A percentile compares a stretch with the other conserved stretches of the same genome.
phyloP scores from a whole-genome alignment of 768 basidiomycete species.

The Strobilomyces confusus region DNA sequence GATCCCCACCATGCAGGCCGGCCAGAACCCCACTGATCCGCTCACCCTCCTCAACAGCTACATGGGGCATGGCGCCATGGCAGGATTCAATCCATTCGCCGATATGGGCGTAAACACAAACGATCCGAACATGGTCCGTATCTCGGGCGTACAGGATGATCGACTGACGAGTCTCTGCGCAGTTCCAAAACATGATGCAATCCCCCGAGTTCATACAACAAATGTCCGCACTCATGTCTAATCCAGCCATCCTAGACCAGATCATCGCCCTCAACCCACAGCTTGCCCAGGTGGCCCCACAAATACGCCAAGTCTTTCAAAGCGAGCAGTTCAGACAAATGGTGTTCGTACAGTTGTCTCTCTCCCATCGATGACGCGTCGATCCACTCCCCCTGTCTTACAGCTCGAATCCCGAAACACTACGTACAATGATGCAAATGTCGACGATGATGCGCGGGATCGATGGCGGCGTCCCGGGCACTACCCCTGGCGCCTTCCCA shows the following conservation, averaged over 20 bases:
- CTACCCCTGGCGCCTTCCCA: conserved; percentile 41
- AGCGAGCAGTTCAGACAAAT: conserved; percentile 71
- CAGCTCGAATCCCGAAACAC: conserved; percentile 72
- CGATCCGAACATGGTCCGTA: conserved; percentile 87
- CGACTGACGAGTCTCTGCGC: not conserved
- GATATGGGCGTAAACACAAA: conserved; percentile 88
- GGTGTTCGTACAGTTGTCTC: conserved; percentile 45
- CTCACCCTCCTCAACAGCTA: conserved; percentile 79
- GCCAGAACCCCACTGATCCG: conserved; percentile 85
- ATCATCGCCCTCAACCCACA: conserved; percentile 81
- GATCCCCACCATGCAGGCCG: conserved; percentile 84
- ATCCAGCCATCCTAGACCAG: conserved; percentile 87
- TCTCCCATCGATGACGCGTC: not conserved
- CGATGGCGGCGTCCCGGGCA: conserved; percentile 35
- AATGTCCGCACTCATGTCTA: conserved; percentile 82
- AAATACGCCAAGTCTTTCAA: conserved; percentile 75
- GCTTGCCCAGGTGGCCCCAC: conserved; percentile 69
- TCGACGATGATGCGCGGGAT: conserved; percentile 33
- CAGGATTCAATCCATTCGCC: conserved; percentile 88
- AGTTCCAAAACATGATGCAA: conserved; percentile 85
- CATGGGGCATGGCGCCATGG: conserved; percentile 74
- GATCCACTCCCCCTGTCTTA: not conserved
- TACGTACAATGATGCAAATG: conserved; percentile 78
- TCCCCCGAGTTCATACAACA: conserved; percentile 81
- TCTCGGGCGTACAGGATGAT: conserved; percentile 1